phyloP scores from a whole-genome alignment of 371 early-diverging fungal species.

The Funneliformis caledonium region DNA sequence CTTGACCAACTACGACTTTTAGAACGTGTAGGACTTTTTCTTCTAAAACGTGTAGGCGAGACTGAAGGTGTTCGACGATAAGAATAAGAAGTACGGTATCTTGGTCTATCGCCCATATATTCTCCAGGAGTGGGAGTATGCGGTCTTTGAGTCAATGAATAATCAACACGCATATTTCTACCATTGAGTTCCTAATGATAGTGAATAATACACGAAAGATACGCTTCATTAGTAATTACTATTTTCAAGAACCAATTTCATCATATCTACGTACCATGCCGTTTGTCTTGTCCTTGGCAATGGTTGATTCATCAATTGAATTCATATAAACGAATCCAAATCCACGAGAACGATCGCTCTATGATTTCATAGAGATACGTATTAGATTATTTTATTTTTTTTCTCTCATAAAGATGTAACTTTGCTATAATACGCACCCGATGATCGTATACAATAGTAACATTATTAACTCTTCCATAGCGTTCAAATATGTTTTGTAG shows the following conservation, averaged over 20 bases:
- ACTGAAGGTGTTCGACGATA: constrained; percentile 43
- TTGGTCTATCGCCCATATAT: constrained; percentile 64
- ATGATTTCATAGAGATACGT: background rate
- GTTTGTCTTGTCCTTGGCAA: constrained; percentile 59
- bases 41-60: background rate
- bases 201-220: background rate
- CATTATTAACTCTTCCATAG: constrained; percentile 66
- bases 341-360: constrained; percentile 65
- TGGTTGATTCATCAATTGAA: constrained; percentile 53
- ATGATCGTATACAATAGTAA: constrained; percentile 65
- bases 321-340: constrained; percentile 69
- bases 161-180: constrained; percentile 82
- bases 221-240: too few relatives aligned
- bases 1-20: constrained; percentile 40
- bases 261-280: constrained; percentile 51
- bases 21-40: constrained; percentile 28
- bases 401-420: background rate
- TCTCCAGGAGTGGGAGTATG: constrained; percentile 75
- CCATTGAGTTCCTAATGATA: constrained; percentile 65
- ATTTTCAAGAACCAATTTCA: background rate
- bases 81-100: constrained; percentile 43
- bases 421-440: constrained; percentile 49
- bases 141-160: constrained; percentile 66
- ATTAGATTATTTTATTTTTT: background rate
- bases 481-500: constrained; percentile 71